Percentiles rank a stretch among this genome's conserved stretches.
Evolutionary conservation across 805 yeast species (phyloP).

Genomic region (Metschnikowia continentalis): DNA sequence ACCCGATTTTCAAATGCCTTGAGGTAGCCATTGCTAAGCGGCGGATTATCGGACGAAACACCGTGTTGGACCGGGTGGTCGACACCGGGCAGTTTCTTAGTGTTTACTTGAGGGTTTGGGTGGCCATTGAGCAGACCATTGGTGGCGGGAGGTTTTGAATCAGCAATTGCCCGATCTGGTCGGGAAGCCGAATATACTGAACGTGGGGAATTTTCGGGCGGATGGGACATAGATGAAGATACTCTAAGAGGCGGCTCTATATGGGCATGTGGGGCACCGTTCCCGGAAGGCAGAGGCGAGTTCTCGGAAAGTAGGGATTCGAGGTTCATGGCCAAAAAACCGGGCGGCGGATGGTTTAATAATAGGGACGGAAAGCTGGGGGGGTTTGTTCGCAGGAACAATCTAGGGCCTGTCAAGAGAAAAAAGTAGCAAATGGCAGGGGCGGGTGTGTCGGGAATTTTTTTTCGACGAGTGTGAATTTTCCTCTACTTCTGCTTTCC

Average conservation of each 20-base stretch:
- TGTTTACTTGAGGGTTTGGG: neutral
- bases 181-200: neutral
- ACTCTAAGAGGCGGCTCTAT: neutral
- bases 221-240: neutral
- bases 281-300: conserved; percentile 10
- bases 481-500: conserved; percentile 14
- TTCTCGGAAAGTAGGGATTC: conserved; percentile 18
- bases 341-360: neutral
- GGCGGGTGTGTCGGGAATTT: conserved; percentile 9
- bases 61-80: neutral
- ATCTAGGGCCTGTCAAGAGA: conserved; percentile 1
- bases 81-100: neutral
- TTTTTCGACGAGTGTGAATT: conserved; percentile 14
- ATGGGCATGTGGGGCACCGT: neutral
- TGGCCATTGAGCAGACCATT: conserved; percentile 1
- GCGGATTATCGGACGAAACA: neutral
- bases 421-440: conserved; percentile 2
- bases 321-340: conserved; percentile 16
- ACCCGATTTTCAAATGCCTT: conserved; percentile 12
- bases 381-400: neutral
- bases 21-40: conserved; percentile 10
- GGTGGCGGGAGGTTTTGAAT: neutral
- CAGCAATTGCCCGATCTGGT: neutral
- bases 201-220: neutral
- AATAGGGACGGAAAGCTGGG: neutral